These are phyloP conservation scores for Aspergillus pseudoviridinutans DNA, from an alignment of 2,329 filamentous ascomycete species.

Conservation along the genomic window DNA sequence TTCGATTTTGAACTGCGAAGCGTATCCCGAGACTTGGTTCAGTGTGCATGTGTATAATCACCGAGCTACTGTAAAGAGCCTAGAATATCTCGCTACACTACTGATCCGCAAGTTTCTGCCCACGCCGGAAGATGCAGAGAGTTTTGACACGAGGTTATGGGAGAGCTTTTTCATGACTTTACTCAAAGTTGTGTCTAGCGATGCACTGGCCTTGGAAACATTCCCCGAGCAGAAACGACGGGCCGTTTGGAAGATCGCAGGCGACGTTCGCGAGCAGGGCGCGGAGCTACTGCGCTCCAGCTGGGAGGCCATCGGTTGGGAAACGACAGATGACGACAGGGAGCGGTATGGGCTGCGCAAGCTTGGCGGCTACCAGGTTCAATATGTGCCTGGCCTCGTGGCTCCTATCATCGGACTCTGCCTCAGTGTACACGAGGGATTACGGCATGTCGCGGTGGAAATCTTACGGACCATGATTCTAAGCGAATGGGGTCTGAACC, in stretches of 20 bases:
- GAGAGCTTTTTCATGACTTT: conserved; percentile 87
- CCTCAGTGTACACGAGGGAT: conserved; percentile 87
- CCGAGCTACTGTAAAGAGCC: conserved; percentile 78
- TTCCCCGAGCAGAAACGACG: conserved; percentile 95
- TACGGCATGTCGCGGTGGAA: conserved; percentile 85
- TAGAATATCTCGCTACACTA: conserved; percentile 77
- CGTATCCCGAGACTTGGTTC: conserved; percentile 85
- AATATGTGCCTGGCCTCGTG: conserved; percentile 91
- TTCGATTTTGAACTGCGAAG: conserved; percentile 82
- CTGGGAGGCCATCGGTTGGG: conserved; percentile 97
- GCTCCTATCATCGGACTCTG: conserved; percentile 90
- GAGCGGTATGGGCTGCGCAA: conserved; percentile 72
- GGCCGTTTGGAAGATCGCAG: conserved; percentile 98
- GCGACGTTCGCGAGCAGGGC: conserved; percentile 88
- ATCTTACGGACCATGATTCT: conserved; percentile 97
- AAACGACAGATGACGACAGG: conserved; percentile 75
- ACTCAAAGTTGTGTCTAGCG: conserved; percentile 82
- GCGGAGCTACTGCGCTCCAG: conserved; percentile 78
- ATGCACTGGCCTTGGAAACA: conserved; percentile 84
- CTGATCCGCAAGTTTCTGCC: conserved; percentile 82
- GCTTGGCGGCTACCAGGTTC: conserved; percentile 95
- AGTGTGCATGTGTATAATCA: conserved; percentile 92
- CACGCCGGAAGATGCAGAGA: conserved; percentile 83
- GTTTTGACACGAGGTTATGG: conserved; percentile 91
- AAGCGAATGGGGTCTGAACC: conserved; percentile 94